A percentile compares a stretch with the other conserved stretches of the same genome.
phyloP scores from a whole-genome alignment of 2,329 filamentous ascomycete species.

The Bertia moriformis region DNA sequence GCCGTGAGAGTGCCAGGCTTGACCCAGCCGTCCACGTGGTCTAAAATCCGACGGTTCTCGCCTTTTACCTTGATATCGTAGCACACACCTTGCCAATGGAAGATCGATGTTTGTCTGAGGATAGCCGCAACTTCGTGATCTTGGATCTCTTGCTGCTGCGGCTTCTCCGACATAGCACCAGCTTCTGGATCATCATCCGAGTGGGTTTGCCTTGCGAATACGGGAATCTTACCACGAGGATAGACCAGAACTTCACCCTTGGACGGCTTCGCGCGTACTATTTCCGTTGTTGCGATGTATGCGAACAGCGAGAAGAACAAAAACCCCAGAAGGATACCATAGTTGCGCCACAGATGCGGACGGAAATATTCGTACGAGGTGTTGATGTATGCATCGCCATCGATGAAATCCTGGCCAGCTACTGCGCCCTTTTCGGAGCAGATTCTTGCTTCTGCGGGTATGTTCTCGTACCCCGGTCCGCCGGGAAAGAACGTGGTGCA shows the following conservation, averaged over 20 bases:
- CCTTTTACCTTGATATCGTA: conserved; percentile 67
- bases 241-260: conserved; percentile 68
- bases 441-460: conserved; percentile 24
- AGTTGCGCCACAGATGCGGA: conserved; percentile 53
- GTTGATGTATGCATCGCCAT: conserved; percentile 41
- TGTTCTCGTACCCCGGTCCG: conserved; percentile 18
- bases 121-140: conserved; percentile 24
- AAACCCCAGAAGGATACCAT: conserved; percentile 55
- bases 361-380: conserved; percentile 40
- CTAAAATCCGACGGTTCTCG: conserved; percentile 60
- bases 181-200: conserved; percentile 42
- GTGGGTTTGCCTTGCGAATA: conserved; percentile 41
- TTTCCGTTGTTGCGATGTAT: conserved; percentile 53
- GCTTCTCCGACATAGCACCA: conserved; percentile 27
- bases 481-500: conserved; percentile 31
- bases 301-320: conserved; percentile 42
- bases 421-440: conserved; percentile 46
- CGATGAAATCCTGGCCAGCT: conserved; percentile 32
- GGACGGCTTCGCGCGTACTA: conserved; percentile 51
- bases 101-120: conserved; percentile 54
- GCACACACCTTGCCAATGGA: conserved; percentile 75
- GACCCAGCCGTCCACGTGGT: conserved; percentile 83
- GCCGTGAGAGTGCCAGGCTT: conserved; percentile 83
- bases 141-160: conserved; percentile 20
- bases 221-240: conserved; percentile 51